Evolutionary conservation across 352 stramenopile genomes (phyloP).

Genomic region (Plasmopara muralis): DNA sequence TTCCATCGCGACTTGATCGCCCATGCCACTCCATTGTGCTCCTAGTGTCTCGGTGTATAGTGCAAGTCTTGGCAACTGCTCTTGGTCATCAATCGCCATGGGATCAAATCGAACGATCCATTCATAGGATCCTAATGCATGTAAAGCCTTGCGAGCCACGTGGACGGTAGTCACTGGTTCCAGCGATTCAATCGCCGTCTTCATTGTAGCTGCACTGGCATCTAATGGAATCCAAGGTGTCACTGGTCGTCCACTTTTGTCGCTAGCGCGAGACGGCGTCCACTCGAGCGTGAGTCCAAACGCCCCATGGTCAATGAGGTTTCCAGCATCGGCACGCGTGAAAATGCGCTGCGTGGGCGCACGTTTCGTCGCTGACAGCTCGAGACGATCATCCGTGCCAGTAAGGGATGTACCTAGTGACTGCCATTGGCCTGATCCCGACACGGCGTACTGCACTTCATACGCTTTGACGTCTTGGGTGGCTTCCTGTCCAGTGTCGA

Average conservation of each 20-base stretch:
- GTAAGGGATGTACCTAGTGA: constrained; percentile 31
- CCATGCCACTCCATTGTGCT: constrained; percentile 34
- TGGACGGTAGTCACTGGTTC: constrained; percentile 54
- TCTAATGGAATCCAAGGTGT: constrained; percentile 69
- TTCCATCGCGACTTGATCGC: constrained; percentile 48
- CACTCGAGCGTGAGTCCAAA: constrained; percentile 21
- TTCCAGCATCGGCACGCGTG: no score
- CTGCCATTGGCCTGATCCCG: constrained; percentile 35
- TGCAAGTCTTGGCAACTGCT: constrained; percentile 33
- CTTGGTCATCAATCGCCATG: constrained; percentile 8
- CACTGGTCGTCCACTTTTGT: constrained; percentile 29
- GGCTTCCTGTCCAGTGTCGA: constrained; percentile 23
- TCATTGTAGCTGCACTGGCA: constrained; percentile 51
- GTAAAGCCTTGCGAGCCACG: constrained; percentile 32
- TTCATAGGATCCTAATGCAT: constrained; percentile 8
- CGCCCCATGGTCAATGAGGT: background rate
- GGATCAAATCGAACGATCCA: constrained; percentile 42
- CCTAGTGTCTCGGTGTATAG: constrained; percentile 51
- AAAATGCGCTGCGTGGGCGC: constrained; percentile 39
- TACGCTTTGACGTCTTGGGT: constrained; percentile 35
- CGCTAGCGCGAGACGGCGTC: constrained; percentile 25
- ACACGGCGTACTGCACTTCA: constrained; percentile 45
- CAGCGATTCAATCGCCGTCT: constrained; percentile 66
- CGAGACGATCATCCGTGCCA: constrained; percentile 13
- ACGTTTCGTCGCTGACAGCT: constrained; percentile 22